These are phyloP conservation scores for Magnusiomyces suaveolens DNA, from an alignment of 1,139 yeast genomes.

Conservation along the genomic window DNA sequence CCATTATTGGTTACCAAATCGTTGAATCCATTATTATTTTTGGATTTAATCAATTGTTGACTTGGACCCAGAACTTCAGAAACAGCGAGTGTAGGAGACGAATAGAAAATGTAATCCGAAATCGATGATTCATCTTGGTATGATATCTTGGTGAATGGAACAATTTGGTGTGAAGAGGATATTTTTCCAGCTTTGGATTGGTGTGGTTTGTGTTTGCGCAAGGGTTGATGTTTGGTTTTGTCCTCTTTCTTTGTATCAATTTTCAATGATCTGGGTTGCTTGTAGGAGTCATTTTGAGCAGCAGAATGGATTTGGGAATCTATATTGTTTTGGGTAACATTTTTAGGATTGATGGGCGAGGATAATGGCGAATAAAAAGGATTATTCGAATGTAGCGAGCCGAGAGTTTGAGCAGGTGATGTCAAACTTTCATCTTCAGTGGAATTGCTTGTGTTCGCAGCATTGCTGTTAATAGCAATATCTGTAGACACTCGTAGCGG, in stretches of 20 bases:
- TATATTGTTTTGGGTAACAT: background rate
- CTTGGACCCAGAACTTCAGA: conserved; percentile 4
- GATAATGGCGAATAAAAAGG: background rate
- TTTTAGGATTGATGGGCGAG: background rate
- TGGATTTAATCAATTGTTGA: background rate
- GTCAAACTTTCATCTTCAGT: background rate
- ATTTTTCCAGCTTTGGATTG: background rate
- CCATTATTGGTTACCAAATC: background rate
- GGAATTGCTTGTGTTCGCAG: background rate
- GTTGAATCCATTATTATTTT: background rate
- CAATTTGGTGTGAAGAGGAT: background rate
- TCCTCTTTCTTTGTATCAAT: background rate
- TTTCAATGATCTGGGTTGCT: too few relatives aligned
- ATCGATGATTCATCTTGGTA: background rate
- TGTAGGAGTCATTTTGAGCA: background rate
- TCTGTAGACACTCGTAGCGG: background rate
- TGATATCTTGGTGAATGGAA: conserved; percentile 2
- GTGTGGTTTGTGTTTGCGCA: background rate
- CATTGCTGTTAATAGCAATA: background rate
- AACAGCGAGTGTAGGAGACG: conserved; percentile 6
- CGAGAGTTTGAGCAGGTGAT: background rate
- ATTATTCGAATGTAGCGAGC: background rate
- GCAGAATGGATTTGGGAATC: background rate
- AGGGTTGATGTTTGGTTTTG: background rate
- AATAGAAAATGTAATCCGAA: conserved; percentile 6